Conservation (phyloP, 768 basidiomycete genomes). For the Tubosaeta brunneosetosa region DNA sequence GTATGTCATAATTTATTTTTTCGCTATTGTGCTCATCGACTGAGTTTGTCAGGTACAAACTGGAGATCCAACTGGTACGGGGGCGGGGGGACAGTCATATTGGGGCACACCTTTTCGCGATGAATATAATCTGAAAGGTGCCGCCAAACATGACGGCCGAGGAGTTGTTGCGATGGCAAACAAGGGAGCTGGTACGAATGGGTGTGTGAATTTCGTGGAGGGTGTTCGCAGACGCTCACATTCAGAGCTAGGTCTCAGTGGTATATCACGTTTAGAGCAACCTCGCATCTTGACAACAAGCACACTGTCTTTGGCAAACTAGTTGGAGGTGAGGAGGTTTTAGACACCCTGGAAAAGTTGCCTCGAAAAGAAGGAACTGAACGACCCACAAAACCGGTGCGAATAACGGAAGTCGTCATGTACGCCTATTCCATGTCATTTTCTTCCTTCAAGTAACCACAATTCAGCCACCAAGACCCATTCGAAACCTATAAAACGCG, state of each 20-base stretch:
- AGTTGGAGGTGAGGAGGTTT: constrained; percentile 90
- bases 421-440: constrained; percentile 35
- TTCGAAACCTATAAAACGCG: constrained; percentile 90
- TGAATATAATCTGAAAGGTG: constrained; percentile 84
- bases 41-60: constrained; percentile 75
- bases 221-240: background rate
- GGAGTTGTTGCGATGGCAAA: constrained; percentile 95
- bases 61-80: constrained; percentile 95
- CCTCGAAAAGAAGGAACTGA: constrained; percentile 83
- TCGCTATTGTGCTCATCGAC: background rate
- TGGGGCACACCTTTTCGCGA: constrained; percentile 98
- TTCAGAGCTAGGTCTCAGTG: constrained; percentile 72
- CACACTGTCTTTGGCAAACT: constrained; percentile 97
- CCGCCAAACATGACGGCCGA: constrained; percentile 80
- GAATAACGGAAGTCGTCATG: constrained; percentile 85
- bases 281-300: constrained; percentile 85
- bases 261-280: constrained; percentile 82
- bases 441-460: constrained; percentile 4
- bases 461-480: constrained; percentile 80
- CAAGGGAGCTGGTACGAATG: constrained; percentile 86
- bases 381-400: constrained; percentile 78
- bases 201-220: constrained; percentile 33
- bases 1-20: constrained; percentile 35
- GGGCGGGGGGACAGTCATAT: constrained; percentile 84
- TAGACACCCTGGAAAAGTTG: constrained; percentile 78